Conservation (phyloP, 768 basidiomycete genomes). For the Tylopilus sp. region DNA sequence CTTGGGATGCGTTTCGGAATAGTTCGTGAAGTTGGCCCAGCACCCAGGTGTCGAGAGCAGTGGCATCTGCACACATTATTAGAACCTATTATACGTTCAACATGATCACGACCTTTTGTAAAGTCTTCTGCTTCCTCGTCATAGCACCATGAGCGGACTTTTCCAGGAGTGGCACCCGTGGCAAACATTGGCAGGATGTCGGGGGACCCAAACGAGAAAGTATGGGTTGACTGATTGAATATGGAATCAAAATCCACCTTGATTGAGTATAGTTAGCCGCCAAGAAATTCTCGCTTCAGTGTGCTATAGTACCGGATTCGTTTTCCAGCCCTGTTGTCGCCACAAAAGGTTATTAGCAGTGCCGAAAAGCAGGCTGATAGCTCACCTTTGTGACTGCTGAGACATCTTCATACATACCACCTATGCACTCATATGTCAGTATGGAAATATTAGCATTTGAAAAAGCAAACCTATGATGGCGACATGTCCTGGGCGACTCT, state of each 20-base stretch:
- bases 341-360: slow-evolving; percentile 1
- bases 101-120: slow-evolving; percentile 57
- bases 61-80: slow-evolving; percentile 53
- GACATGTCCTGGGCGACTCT: slow-evolving; percentile 85
- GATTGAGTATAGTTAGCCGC: slow-evolving; percentile 3
- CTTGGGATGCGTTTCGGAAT: slow-evolving; percentile 58
- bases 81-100: background rate
- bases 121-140: slow-evolving; percentile 80
- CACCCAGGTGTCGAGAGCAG: slow-evolving; percentile 75
- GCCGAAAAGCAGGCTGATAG: background rate
- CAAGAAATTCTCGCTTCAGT: background rate
- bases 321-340: slow-evolving; percentile 70
- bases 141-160: slow-evolving; percentile 75
- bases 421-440: slow-evolving; percentile 31
- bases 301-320: slow-evolving; percentile 61
- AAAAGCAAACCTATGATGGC: slow-evolving; percentile 67
- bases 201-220: slow-evolving; percentile 83
- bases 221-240: slow-evolving; percentile 75
- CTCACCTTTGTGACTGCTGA: slow-evolving; percentile 81
- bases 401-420: slow-evolving; percentile 90
- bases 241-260: slow-evolving; percentile 82
- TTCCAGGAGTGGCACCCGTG: slow-evolving; percentile 65
- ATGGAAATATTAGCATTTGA: background rate
- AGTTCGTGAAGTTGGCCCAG: slow-evolving; percentile 62
- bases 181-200: slow-evolving; percentile 89